A percentile compares a stretch with the other conserved stretches of the same genome.
Conservation (phyloP, 768 basidiomycete species). For the Hericium rajendrae region DNA sequence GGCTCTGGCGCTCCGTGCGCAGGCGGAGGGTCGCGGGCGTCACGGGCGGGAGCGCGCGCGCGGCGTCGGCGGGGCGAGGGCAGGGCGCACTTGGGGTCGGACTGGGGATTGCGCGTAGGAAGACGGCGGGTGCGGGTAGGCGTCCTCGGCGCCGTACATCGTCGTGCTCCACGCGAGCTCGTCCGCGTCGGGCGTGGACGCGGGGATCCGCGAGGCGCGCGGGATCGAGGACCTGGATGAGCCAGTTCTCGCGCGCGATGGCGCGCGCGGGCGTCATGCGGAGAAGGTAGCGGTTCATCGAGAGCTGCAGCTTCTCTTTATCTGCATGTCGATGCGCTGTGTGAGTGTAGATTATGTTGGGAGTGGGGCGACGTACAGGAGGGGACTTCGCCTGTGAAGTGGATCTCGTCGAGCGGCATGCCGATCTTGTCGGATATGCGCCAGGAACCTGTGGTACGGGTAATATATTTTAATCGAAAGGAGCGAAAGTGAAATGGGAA, state of each 20-base stretch:
- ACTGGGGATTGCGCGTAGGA: conserved; percentile 14
- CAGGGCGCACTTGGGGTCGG: not conserved
- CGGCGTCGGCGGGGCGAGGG: not conserved
- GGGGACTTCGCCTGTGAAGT: conserved; percentile 60
- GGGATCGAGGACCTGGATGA: conserved; percentile 31
- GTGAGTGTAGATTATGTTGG: not conserved
- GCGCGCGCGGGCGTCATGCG: conserved; percentile 58
- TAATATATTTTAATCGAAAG: too few relatives aligned
- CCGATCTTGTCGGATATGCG: conserved; percentile 71
- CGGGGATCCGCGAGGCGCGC: conserved; percentile 13
- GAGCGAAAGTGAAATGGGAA: too few relatives aligned
- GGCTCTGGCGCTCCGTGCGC: conserved; percentile 51
- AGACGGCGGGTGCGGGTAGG: conserved; percentile 13
- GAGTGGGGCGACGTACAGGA: conserved; percentile 39
- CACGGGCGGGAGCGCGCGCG: not conserved
- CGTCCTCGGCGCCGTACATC: conserved; percentile 46
- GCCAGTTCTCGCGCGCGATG: conserved; percentile 64
- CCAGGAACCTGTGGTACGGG: conserved; percentile 56
- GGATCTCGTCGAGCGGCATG: conserved; percentile 61
- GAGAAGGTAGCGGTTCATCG: conserved; percentile 63
- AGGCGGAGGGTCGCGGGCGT: conserved; percentile 37
- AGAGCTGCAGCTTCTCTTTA: conserved; percentile 49
- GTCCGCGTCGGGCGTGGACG: conserved; percentile 41
- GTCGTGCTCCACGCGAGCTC: conserved; percentile 57
- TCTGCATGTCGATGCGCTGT: conserved; percentile 27